Conservation (phyloP, 2,329 filamentous ascomycete species). For the Xylariales sp. region DNA sequence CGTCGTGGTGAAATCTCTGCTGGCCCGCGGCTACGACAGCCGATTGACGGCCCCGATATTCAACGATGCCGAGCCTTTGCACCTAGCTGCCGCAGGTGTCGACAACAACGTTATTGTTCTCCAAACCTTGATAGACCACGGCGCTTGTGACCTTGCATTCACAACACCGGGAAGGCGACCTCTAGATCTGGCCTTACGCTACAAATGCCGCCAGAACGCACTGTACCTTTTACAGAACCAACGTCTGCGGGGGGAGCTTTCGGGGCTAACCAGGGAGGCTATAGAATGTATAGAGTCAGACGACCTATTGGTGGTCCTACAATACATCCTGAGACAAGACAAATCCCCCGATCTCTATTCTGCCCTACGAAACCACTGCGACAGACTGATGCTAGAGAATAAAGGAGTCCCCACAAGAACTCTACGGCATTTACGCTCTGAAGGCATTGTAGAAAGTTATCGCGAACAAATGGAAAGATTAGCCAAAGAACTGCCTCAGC, state of each 20-base stretch:
- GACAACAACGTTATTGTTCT: neutral
- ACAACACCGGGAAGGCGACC: neutral
- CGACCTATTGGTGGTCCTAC: neutral
- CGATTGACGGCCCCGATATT: neutral
- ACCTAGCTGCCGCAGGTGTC: neutral
- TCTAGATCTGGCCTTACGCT: neutral
- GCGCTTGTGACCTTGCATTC: no score
- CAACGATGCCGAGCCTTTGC: neutral
- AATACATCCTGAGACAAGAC: conserved; percentile 1
- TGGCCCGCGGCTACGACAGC: neutral
- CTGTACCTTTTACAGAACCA: neutral
- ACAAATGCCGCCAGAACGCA: neutral
- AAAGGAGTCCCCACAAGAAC: neutral
- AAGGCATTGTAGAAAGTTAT: neutral
- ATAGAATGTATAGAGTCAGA: neutral
- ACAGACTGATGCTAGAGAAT: neutral
- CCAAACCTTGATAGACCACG: neutral
- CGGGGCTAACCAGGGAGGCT: neutral
- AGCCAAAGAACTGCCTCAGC: no score
- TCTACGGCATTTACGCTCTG: neutral
- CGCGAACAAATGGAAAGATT: no score
- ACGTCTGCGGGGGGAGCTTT: neutral
- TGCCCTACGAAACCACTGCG: neutral
- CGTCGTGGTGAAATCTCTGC: conserved; percentile 1
- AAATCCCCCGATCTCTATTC: no score